Conservation (phyloP, 139 green algal species). For the Coelastrella sp. region DNA sequence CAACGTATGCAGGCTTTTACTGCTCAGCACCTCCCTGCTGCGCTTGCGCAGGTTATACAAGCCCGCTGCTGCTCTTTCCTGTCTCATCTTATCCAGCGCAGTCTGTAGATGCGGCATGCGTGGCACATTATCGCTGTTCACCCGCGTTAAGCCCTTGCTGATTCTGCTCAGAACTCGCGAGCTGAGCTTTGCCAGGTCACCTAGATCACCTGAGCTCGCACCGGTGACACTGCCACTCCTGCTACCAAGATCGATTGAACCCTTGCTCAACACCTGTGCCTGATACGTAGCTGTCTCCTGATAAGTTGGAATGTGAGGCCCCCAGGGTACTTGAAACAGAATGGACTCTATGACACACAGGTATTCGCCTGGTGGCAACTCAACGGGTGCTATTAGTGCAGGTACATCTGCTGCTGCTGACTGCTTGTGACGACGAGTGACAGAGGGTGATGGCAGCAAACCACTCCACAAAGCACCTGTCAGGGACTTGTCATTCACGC, state of each 20-base stretch:
- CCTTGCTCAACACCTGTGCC: constrained; percentile 41
- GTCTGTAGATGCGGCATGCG: constrained; percentile 13
- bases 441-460: neutral
- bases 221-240: neutral
- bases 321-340: constrained; percentile 29
- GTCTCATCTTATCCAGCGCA: constrained; percentile 5
- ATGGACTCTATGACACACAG: constrained; percentile 23
- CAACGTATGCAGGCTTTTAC: neutral
- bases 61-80: neutral
- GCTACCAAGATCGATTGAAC: neutral
- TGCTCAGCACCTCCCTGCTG: neutral
- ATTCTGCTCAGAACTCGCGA: neutral
- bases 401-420: constrained; percentile 2
- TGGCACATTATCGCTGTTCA: neutral
- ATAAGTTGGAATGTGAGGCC: neutral
- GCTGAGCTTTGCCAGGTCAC: neutral
- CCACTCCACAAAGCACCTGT: neutral
- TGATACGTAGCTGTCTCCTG: constrained; percentile 34
- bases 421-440: constrained; percentile 1
- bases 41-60: neutral
- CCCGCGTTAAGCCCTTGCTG: neutral
- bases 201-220: neutral
- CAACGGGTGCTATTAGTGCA: constrained; percentile 9
- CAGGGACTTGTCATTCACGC: too few relatives aligned
- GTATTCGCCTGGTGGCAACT: constrained; percentile 31